Evolutionary conservation across 345 rosid species (phyloP).

Genomic region (Excoecaria cochinchinensis): DNA sequence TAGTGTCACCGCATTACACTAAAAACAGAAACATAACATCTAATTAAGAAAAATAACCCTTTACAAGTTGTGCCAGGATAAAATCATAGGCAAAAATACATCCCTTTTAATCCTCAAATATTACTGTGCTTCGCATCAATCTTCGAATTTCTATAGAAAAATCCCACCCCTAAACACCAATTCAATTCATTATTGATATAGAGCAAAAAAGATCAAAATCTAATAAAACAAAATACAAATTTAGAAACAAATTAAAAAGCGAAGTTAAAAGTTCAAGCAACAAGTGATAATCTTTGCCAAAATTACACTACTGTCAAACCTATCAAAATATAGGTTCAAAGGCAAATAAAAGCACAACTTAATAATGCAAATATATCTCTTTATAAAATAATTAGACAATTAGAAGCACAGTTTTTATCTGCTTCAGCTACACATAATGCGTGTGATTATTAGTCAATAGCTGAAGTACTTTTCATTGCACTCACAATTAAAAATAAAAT

Average conservation of each 20-base stretch:
- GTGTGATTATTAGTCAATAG: conserved; percentile 24
- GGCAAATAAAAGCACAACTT: background rate
- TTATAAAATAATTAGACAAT: conserved; percentile 22
- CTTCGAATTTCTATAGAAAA: too few species aligned
- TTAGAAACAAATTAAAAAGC: too few species aligned
- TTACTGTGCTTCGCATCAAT: too few species aligned
- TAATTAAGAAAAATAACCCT: background rate
- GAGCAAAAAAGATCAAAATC: too few species aligned
- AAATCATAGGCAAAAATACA: too few species aligned
- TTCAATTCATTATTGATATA: too few species aligned
- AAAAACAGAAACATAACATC: background rate
- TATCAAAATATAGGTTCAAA: background rate
- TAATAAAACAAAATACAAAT: too few species aligned
- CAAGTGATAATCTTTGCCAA: too few species aligned
- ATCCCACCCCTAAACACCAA: too few species aligned
- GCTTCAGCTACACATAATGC: conserved; percentile 26
- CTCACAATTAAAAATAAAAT: conserved; percentile 12
- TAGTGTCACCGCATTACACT: background rate
- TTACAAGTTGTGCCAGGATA: background rate
- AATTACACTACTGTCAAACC: background rate
- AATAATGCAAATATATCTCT: background rate
- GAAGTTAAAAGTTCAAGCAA: too few species aligned
- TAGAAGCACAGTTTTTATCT: conserved; percentile 19
- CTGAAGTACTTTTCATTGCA: conserved; percentile 23
- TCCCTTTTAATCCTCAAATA: too few species aligned